Evolutionary conservation across 2,329 filamentous ascomycete species (phyloP).

Genomic region (Pseudopyrenochaeta lycopersici): DNA sequence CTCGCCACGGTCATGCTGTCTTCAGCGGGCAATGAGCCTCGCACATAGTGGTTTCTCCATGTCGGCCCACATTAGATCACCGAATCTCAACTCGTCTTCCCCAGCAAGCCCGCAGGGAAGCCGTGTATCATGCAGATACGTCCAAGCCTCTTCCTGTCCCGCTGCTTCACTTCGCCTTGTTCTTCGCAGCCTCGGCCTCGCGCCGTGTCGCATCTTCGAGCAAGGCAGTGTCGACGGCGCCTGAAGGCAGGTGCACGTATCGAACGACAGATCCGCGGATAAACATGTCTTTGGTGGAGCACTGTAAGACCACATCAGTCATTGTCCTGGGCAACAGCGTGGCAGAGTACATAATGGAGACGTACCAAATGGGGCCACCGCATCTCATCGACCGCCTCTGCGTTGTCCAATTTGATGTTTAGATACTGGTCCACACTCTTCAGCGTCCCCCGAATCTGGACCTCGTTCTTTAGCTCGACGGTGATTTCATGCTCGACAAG

Average conservation of each 20-base stretch:
- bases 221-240: slow-evolving; percentile 83
- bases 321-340: not conserved
- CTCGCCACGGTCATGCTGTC: too few species aligned
- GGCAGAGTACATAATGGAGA: slow-evolving; percentile 12
- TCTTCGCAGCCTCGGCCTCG: slow-evolving; percentile 47
- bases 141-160: not conserved
- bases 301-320: slow-evolving; percentile 52
- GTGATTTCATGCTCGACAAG: slow-evolving; percentile 97
- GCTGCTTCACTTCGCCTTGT: slow-evolving; percentile 46
- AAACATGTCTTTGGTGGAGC: slow-evolving; percentile 93
- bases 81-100: too few species aligned
- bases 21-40: too few species aligned
- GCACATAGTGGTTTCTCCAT: not conserved
- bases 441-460: slow-evolving; percentile 91
- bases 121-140: not conserved
- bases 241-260: slow-evolving; percentile 87
- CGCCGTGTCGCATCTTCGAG: slow-evolving; percentile 80
- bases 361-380: slow-evolving; percentile 90
- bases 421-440: slow-evolving; percentile 99
- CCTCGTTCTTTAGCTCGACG: slow-evolving; percentile 99
- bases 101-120: not conserved
- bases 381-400: slow-evolving; percentile 88
- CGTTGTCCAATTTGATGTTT: slow-evolving; percentile 98
- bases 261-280: slow-evolving; percentile 92
- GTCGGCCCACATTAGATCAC: not conserved